A percentile compares a stretch with the other conserved stretches of the same genome.
Evolutionary conservation across 139 green algal species (phyloP).

Genomic region (Dunaliella sp.): DNA sequence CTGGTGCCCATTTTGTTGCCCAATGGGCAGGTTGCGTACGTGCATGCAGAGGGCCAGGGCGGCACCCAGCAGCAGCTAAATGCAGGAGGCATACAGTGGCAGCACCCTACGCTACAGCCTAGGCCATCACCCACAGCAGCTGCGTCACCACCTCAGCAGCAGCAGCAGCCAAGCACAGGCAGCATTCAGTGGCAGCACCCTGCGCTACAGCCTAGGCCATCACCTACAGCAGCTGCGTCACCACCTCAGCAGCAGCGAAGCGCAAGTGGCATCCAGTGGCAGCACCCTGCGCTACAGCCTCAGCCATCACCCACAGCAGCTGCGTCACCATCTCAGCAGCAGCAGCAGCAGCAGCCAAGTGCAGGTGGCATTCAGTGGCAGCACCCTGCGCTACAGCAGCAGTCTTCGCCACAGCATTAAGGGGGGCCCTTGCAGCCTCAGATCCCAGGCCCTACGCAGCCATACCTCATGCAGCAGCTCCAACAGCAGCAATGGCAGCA

Average conservation of each 20-base stretch:
- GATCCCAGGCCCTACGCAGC: not conserved
- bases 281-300: no score
- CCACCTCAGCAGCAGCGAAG: no score
- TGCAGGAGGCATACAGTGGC: not conserved
- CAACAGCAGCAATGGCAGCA: conserved; percentile 6
- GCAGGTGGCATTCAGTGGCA: not conserved
- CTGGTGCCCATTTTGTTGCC: conserved; percentile 32
- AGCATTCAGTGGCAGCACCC: not conserved
- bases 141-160: not conserved
- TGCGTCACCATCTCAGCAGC: not conserved
- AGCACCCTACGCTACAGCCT: no score
- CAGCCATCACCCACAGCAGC: not conserved
- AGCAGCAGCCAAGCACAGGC: not conserved
- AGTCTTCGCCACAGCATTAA: not conserved
- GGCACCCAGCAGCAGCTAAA: no score
- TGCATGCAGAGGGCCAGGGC: conserved; percentile 19
- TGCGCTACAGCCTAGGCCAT: not conserved
- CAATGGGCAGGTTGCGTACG: conserved; percentile 39
- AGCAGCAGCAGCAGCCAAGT: not conserved
- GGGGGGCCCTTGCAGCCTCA: conserved; percentile 7
- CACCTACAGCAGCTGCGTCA: not conserved
- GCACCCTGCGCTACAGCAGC: not conserved
- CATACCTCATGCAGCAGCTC: conserved; percentile 3
- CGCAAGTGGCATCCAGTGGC: not conserved
- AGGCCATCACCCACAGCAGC: not conserved